A percentile compares a stretch with the other conserved stretches of the same genome.
Evolutionary conservation across 164 flowering plant species (phyloP).

Genomic region (Chloranthus sessilifolius): DNA sequence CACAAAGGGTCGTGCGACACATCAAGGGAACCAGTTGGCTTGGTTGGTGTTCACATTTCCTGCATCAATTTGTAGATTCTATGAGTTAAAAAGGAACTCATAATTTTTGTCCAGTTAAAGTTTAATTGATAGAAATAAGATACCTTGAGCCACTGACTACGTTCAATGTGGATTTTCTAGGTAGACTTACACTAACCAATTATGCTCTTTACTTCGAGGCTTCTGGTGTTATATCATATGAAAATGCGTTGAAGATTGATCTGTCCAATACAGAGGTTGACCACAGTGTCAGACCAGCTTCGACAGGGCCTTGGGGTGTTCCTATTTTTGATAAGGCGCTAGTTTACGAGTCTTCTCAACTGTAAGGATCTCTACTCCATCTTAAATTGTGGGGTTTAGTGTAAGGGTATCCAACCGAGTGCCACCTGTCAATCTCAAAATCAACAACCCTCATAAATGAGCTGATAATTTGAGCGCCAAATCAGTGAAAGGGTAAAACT

Average conservation of each 20-base stretch:
- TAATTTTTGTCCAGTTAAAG: too few species aligned
- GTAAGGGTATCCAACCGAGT: too few species aligned
- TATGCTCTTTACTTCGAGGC: slow-evolving; percentile 96
- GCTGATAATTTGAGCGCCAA: too few species aligned
- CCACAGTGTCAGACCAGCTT: slow-evolving; percentile 51
- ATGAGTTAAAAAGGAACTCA: too few species aligned
- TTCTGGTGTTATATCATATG: slow-evolving; percentile 58
- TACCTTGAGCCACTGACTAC: too few species aligned
- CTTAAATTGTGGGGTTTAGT: too few species aligned
- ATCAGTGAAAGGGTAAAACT: too few species aligned
- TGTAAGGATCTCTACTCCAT: slow-evolving; percentile 44
- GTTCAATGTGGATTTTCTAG: slow-evolving; percentile 47
- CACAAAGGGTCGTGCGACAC: slow-evolving; percentile 86
- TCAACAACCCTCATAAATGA: too few species aligned
- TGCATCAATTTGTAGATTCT: too few species aligned
- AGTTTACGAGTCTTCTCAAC: slow-evolving; percentile 56
- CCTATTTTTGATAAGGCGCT: slow-evolving; percentile 91
- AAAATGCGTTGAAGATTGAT: slow-evolving; percentile 75
- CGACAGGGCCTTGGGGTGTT: slow-evolving; percentile 99
- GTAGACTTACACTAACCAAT: slow-evolving; percentile 84
- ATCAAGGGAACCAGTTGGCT: slow-evolving; percentile 92
- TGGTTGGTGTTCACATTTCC: slow-evolving; percentile 32
- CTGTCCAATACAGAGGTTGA: slow-evolving; percentile 47
- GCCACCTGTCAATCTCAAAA: too few species aligned
- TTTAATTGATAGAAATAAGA: too few species aligned